phyloP scores from a whole-genome alignment of 2,329 filamentous ascomycete genomes.

The Cercospora janseana region DNA sequence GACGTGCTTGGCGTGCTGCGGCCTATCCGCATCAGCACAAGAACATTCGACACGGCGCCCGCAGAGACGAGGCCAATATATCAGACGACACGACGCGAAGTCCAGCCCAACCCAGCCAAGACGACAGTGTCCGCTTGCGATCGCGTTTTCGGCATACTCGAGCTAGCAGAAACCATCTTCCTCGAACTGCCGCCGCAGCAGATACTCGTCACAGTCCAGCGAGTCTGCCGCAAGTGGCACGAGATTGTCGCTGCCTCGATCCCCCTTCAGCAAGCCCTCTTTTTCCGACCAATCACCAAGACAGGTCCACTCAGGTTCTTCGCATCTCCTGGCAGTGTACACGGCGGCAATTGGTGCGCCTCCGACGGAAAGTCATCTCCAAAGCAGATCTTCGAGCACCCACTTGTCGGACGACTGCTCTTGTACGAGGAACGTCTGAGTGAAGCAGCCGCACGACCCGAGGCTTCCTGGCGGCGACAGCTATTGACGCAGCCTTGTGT shows the following conservation, averaged over 20 bases:
- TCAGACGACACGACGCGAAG: too few relatives aligned
- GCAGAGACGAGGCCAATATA: too few relatives aligned
- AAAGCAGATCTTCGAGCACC: neutral
- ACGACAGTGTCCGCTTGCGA: neutral
- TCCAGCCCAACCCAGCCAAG: too few relatives aligned
- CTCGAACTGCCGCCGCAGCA: constrained; percentile 15
- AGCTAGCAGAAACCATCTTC: constrained; percentile 35
- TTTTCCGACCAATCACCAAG: constrained; percentile 14
- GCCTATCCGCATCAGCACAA: neutral
- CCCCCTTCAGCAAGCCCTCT: constrained; percentile 19
- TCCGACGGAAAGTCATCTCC: neutral
- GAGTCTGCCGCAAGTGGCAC: constrained; percentile 17
- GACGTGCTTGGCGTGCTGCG: too few relatives aligned
- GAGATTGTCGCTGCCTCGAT: constrained; percentile 14
- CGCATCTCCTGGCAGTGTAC: neutral
- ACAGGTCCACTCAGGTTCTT: neutral
- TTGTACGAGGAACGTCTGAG: neutral
- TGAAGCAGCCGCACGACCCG: neutral
- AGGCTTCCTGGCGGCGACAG: constrained; percentile 18
- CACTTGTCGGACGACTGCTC: neutral
- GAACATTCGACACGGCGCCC: too few relatives aligned
- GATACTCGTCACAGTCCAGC: constrained; percentile 17
- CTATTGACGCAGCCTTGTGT: constrained; percentile 15
- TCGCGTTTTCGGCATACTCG: constrained; percentile 20
- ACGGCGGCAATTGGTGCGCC: constrained; percentile 1